Conservation (phyloP, 2,329 filamentous ascomycete genomes). For the Colletotrichum neosansevieriae region DNA sequence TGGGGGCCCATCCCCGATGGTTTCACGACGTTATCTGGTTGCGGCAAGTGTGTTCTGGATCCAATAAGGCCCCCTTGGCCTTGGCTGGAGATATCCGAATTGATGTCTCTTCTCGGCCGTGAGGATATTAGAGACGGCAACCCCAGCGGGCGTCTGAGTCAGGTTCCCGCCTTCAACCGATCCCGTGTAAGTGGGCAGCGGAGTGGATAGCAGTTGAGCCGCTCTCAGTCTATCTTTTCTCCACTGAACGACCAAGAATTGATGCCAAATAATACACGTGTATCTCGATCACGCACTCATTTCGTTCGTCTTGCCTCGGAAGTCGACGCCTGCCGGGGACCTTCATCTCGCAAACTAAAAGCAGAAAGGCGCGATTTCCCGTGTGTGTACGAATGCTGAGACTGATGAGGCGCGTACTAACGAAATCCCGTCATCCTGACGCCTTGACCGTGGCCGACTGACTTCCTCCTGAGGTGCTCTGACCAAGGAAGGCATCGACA, state of each 20-base stretch:
- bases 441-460: conserved; percentile 22
- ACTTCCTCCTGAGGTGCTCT: not conserved
- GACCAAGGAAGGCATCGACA: conserved; percentile 17
- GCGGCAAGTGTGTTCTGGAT: conserved; percentile 8
- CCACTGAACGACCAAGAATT: conserved; percentile 7
- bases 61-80: conserved; percentile 2
- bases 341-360: not conserved
- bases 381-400: conserved; percentile 4
- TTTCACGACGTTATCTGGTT: conserved; percentile 28
- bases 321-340: not conserved
- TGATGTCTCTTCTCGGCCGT: conserved; percentile 8
- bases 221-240: conserved; percentile 7
- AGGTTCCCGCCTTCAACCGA: conserved; percentile 22
- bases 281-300: not conserved
- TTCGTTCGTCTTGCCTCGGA: too few species aligned
- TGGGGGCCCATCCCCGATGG: not conserved
- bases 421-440: conserved; percentile 28
- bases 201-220: conserved; percentile 27
- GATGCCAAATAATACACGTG: conserved; percentile 2
- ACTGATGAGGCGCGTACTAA: conserved; percentile 25
- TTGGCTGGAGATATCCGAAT: conserved; percentile 8
- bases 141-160: conserved; percentile 33
- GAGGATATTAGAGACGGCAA: conserved; percentile 17
- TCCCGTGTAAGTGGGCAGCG: conserved; percentile 23
- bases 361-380: conserved; percentile 8